These are phyloP conservation scores for Hondaea fermentalgiana DNA, from an alignment of 108 stramenopile species.

Conservation along the genomic window DNA sequence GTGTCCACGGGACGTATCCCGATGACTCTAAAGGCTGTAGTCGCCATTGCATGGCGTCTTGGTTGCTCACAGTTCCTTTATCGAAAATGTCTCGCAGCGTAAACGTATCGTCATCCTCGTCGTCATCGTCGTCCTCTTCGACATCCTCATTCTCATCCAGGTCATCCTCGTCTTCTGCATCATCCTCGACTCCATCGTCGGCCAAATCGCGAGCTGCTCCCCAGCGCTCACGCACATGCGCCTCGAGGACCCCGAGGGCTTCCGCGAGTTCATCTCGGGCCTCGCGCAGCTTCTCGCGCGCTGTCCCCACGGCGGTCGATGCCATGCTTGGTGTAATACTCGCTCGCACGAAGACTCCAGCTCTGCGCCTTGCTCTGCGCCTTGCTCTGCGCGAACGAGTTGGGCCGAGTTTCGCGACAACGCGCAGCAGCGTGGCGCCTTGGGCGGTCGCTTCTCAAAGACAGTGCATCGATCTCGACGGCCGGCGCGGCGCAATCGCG, in stretches of 20 bases:
- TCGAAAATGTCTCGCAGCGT: background rate
- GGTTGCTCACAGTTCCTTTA: background rate
- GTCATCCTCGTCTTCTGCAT: background rate
- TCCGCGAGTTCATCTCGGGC: background rate
- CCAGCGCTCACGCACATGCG: background rate
- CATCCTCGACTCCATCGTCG: background rate
- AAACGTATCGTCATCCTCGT: background rate
- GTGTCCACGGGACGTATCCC: background rate
- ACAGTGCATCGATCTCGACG: too few relatives aligned
- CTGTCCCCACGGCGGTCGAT: background rate
- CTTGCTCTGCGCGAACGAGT: too few relatives aligned
- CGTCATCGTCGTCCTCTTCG: background rate
- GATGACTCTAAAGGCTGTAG: background rate
- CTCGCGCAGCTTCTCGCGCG: background rate
- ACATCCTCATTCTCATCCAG: background rate
- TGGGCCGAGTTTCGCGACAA: too few relatives aligned
- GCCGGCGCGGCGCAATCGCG: too few relatives aligned
- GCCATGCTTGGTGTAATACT: too few relatives aligned
- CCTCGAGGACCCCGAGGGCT: background rate
- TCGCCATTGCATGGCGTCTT: background rate
- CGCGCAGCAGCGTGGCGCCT: too few relatives aligned
- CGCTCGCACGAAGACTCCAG: too few relatives aligned
- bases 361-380: too few relatives aligned
- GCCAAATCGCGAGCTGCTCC: background rate
- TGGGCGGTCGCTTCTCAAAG: too few relatives aligned